Base-by-base conservation (phyloP, 805 yeast species). In the Hanseniaspora vineae region DNA sequence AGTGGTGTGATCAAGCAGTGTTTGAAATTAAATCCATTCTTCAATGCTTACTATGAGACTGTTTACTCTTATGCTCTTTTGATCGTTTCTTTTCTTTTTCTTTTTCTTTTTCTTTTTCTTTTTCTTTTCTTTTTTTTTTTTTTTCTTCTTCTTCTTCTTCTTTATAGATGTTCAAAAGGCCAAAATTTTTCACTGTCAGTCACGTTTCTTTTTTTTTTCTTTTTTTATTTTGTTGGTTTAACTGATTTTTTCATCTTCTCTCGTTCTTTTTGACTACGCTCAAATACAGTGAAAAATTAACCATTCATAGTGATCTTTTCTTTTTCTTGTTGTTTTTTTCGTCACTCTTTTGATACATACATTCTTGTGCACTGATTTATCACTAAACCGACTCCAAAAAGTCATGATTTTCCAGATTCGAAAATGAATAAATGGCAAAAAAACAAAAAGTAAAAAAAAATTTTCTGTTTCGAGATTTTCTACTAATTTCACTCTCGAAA, bases 141-240 rank as follows among this genome's bases (percentile, higher is more conserved):
- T 39, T 48, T 42, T 35, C 17, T 44, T 40, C 35, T 31, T 35
- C 32, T 43, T 44, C 35, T 20, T 46, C 44, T 37, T 43, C 44
- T 13, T 14, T 43, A 45, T 39, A 20, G 5, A 18, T 15, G 42
- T 20, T 37, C 20, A 33, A 35, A 10, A 23, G 46, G 29, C 46
- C 49, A 48, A 52, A 44, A 51, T 45, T 47, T 46, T 46, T 44
- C 35, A 32, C 45, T 45, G 37, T 40, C n/a, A n/a, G 42, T 39
- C 43, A 37, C 45, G 44, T 40, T 44, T 44, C 37, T 48, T 47
- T 50, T 46, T 35, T 44, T 31, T 44, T 44, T 44, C 14, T 44
- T 44, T 42, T 42, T 42, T 42, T 42, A 23, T 15, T 42, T 33
- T 33, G 9, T 6, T 6, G 9, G 37, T 10, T 23, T 8, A 23